phyloP scores from a whole-genome alignment of 371 early-diverging fungal genomes.

The Agmasoma carcini region DNA sequence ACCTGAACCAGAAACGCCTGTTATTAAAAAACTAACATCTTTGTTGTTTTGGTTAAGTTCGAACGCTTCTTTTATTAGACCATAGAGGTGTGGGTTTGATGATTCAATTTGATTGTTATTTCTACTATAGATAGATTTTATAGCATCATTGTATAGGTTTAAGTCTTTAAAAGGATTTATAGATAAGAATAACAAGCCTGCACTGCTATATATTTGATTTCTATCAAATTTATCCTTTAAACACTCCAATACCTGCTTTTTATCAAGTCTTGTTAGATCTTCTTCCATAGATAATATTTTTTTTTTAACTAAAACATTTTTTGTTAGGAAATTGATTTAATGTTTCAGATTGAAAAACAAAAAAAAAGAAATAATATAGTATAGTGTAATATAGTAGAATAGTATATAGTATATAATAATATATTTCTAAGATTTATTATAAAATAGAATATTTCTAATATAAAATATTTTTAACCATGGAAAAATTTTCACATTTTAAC shows the following conservation, averaged over 20 bases:
- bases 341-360: too few relatives aligned
- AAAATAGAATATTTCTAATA: too few relatives aligned
- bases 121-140: constrained; percentile 3
- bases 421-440: too few relatives aligned
- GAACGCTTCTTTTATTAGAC: constrained; percentile 32
- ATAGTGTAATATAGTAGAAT: too few relatives aligned
- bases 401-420: too few relatives aligned
- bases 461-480: constrained; percentile 35
- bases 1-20: constrained; percentile 53
- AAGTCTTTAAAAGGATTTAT: constrained; percentile 49
- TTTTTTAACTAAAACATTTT: too few relatives aligned
- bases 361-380: too few relatives aligned
- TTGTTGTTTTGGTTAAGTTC: constrained; percentile 7
- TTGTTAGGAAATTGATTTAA: too few relatives aligned
- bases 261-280: constrained; percentile 25
- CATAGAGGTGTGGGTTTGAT: constrained; percentile 37
- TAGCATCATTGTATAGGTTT: constrained; percentile 2
- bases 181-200: constrained; percentile 45
- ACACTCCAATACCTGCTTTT: constrained; percentile 28
- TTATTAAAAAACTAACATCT: constrained; percentile 49
- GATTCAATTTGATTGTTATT: neutral
- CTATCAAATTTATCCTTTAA: constrained; percentile 38
- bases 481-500: constrained; percentile 44
- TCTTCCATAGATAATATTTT: too few relatives aligned
- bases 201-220: constrained; percentile 42